A percentile compares a stretch with the other conserved stretches of the same genome.
Evolutionary conservation across 805 yeast genomes (phyloP).

Genomic region (Danielozyma ontarioensis): DNA sequence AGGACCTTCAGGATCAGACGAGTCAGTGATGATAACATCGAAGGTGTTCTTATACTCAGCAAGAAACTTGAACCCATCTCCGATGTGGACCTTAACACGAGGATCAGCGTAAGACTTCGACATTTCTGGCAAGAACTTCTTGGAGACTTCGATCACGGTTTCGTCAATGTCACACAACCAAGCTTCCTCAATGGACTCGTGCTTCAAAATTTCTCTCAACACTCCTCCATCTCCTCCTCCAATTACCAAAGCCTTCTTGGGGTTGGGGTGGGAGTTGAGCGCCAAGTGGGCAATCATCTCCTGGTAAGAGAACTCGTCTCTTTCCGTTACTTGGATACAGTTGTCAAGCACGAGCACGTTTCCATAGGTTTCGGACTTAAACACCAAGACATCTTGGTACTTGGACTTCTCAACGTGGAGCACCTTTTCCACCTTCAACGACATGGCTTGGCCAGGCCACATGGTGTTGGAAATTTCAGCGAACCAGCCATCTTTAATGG

Average conservation of each 20-base stretch:
- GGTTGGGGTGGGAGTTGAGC: conserved; percentile 88
- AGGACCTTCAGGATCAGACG: conserved; percentile 98
- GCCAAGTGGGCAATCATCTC: conserved; percentile 98
- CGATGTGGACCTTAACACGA: conserved; percentile 84
- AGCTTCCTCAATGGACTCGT: conserved; percentile 80
- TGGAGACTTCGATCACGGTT: conserved; percentile 81
- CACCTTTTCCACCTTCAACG: conserved; percentile 79
- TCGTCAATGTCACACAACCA: conserved; percentile 94
- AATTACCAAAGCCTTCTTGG: conserved; percentile 87
- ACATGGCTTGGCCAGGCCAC: conserved; percentile 99
- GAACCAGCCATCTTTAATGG: conserved; percentile 88
- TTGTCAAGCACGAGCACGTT: conserved; percentile 93
- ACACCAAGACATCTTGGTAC: conserved; percentile 91
- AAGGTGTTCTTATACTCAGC: conserved; percentile 77
- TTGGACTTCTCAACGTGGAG: conserved; percentile 80
- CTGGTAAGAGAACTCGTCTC: conserved; percentile 96
- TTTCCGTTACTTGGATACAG: conserved; percentile 92
- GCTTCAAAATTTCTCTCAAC: conserved; percentile 89
- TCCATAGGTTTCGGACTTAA: conserved; percentile 91
- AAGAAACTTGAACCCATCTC: conserved; percentile 96
- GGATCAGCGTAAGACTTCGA: conserved; percentile 80
- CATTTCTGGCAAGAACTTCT: conserved; percentile 84
- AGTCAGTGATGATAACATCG: conserved; percentile 94
- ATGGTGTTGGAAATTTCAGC: conserved; percentile 89
- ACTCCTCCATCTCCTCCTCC: conserved; percentile 99